Evolutionary conservation across 2,329 filamentous ascomycete species (phyloP).

Genomic region (Sordariomycetes sp.): DNA sequence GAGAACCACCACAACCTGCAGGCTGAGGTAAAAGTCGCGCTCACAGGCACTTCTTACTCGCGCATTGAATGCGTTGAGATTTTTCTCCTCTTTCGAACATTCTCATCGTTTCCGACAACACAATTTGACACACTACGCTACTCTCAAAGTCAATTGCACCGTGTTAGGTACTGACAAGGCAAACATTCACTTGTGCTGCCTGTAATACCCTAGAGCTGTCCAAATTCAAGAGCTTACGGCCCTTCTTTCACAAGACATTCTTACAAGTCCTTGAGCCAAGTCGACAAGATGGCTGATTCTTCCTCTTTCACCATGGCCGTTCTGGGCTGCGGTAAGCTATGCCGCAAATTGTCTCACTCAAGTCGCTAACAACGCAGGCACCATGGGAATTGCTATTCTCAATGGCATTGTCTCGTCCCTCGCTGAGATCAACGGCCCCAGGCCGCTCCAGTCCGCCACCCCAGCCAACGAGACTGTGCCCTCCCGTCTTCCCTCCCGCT

Average conservation of each 20-base stretch:
- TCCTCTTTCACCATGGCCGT: slow-evolving; percentile 60
- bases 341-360: neutral
- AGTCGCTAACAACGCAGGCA: slow-evolving; percentile 44
- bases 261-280: too few relatives aligned
- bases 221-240: too few relatives aligned
- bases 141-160: too few relatives aligned
- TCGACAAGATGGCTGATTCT: neutral
- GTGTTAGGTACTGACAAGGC: too few relatives aligned
- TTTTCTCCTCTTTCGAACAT: too few relatives aligned
- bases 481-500: slow-evolving; percentile 56
- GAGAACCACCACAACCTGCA: neutral
- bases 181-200: too few relatives aligned
- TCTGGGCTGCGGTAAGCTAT: slow-evolving; percentile 65
- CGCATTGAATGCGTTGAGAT: neutral
- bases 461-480: slow-evolving; percentile 41
- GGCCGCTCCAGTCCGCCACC: slow-evolving; percentile 34
- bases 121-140: too few relatives aligned
- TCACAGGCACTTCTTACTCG: neutral
- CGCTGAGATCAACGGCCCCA: slow-evolving; percentile 36
- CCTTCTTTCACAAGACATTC: too few relatives aligned
- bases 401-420: slow-evolving; percentile 70
- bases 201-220: too few relatives aligned
- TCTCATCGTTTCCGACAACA: too few relatives aligned
- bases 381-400: slow-evolving; percentile 79
- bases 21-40: slow-evolving; percentile 4